Percentiles rank a stretch among this genome's conserved stretches.
Evolutionary conservation across 192 early-diverging fungal species (phyloP).

Genomic region (Coemansia sp.): DNA sequence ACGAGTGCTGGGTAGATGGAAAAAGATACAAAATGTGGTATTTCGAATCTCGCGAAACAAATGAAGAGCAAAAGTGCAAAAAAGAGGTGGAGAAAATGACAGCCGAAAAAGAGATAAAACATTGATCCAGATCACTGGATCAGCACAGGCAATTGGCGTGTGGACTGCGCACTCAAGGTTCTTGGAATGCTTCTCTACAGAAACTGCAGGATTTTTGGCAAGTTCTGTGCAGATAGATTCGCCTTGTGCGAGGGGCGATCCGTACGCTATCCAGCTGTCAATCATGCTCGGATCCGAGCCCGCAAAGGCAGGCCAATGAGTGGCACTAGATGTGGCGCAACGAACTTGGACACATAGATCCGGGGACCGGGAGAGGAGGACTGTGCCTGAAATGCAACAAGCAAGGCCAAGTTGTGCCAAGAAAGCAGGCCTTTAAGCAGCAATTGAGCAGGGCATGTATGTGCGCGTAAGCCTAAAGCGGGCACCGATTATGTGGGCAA

Average conservation of each 20-base stretch:
- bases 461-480: not conserved
- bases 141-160: no score
- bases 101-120: not conserved
- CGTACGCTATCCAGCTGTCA: no score
- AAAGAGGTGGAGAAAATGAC: not conserved
- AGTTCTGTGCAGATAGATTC: not conserved
- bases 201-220: not conserved
- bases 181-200: not conserved
- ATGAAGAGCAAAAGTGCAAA: not conserved
- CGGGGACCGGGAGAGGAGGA: no score
- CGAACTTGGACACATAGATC: no score
- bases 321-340: not conserved
- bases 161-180: not conserved
- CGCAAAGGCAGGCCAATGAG: not conserved
- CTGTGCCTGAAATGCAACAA: no score
- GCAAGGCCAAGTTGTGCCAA: no score
- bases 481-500: not conserved
- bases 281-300: not conserved
- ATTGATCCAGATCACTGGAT: not conserved
- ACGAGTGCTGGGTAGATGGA: no score
- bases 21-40: conserved; percentile 1
- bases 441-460: no score
- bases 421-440: no score
- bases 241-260: not conserved
- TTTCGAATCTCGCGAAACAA: not conserved